Conservation (phyloP, 805 yeast genomes). For the Saturnispora sekii region DNA sequence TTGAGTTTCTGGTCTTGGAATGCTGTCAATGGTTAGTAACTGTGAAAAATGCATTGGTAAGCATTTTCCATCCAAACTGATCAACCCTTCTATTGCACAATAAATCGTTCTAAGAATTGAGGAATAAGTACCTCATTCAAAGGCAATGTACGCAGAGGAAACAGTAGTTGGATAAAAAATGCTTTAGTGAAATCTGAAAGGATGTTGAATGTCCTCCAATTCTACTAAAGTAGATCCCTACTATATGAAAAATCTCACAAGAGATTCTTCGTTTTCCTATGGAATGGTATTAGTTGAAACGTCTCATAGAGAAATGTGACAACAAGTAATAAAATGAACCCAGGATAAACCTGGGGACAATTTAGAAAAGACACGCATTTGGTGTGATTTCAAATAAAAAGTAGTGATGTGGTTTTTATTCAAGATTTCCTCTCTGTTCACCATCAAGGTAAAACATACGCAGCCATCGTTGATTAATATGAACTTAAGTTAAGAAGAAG, state of each 20-base stretch:
- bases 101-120: slow-evolving; percentile 23
- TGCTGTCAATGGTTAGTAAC: slow-evolving; percentile 24
- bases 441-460: slow-evolving; percentile 12
- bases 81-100: too few species aligned
- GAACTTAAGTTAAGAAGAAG: too few species aligned
- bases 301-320: slow-evolving; percentile 1
- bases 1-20: slow-evolving; percentile 71
- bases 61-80: too few species aligned
- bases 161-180: slow-evolving; percentile 16
- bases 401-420: too few species aligned
- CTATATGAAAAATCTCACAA: not conserved
- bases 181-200: not conserved
- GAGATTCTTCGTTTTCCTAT: slow-evolving; percentile 22
- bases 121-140: slow-evolving; percentile 21
- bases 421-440: too few species aligned
- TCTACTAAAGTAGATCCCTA: slow-evolving; percentile 4
- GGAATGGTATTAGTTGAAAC: slow-evolving; percentile 26
- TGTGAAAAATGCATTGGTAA: slow-evolving; percentile 12
- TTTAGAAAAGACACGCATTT: too few species aligned
- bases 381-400: too few species aligned
- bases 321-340: slow-evolving; percentile 1
- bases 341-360: not conserved
- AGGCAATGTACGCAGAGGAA: slow-evolving; percentile 26
- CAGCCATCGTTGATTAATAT: slow-evolving; percentile 18
- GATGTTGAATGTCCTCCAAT: not conserved